Conservation (phyloP, 805 yeast species). For the Yamadazyma insecticola region DNA sequence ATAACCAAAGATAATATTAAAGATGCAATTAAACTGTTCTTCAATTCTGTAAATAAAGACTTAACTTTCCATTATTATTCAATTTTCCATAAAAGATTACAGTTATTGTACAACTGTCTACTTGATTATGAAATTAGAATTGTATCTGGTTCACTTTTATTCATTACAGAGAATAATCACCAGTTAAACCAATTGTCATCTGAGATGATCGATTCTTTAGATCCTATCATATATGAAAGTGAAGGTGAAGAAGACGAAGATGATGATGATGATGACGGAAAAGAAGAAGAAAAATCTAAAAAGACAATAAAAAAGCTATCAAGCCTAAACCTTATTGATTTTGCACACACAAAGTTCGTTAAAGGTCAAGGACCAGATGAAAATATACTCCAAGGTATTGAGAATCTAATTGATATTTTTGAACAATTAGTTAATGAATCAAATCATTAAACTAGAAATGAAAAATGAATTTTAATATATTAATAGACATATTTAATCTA, state of each 20-base stretch:
- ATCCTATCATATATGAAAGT: neutral
- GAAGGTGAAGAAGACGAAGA: slow-evolving; percentile 10
- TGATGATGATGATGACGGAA: slow-evolving; percentile 35
- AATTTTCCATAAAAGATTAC: slow-evolving; percentile 55
- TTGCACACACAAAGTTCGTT: slow-evolving; percentile 74
- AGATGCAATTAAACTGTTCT: slow-evolving; percentile 43
- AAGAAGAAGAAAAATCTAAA: slow-evolving; percentile 22
- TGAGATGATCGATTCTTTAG: no score
- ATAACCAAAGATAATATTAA: slow-evolving; percentile 41
- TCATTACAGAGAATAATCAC: slow-evolving; percentile 76
- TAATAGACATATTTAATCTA: slow-evolving; percentile 36
- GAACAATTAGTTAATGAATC: slow-evolving; percentile 13
- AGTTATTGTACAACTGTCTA: slow-evolving; percentile 61
- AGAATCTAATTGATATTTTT: slow-evolving; percentile 48
- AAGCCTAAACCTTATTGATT: slow-evolving; percentile 70
- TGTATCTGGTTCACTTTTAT: slow-evolving; percentile 67
- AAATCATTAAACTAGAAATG: neutral
- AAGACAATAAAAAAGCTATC: slow-evolving; percentile 41
- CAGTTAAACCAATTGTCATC: slow-evolving; percentile 20
- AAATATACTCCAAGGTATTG: slow-evolving; percentile 65
- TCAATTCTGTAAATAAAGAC: slow-evolving; percentile 1
- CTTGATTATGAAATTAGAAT: slow-evolving; percentile 59
- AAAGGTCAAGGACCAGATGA: slow-evolving; percentile 70
- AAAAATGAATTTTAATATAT: neutral
- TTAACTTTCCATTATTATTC: slow-evolving; percentile 6